Conservation (phyloP, 768 basidiomycete species). For the Mycena maculata region DNA sequence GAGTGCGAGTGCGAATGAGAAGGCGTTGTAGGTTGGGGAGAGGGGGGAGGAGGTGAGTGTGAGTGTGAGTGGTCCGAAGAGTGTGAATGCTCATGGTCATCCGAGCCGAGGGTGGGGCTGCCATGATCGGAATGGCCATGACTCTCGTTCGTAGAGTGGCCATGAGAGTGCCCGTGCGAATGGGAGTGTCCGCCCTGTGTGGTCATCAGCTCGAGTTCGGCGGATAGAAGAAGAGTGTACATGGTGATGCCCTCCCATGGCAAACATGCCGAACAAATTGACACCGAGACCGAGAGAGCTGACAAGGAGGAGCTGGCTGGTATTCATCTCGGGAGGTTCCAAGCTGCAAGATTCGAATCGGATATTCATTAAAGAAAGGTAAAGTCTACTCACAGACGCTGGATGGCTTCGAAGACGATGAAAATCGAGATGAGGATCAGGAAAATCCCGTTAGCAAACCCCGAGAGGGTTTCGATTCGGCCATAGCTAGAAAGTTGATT, state of each 20-base stretch:
- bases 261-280: constrained; percentile 98
- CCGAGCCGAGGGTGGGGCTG: constrained; percentile 29
- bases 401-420: constrained; percentile 97
- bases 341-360: constrained; percentile 58
- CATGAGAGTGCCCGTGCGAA: constrained; percentile 60
- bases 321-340: constrained; percentile 98
- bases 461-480: constrained; percentile 96
- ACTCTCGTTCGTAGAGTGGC: constrained; percentile 44
- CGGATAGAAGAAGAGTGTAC: constrained; percentile 35
- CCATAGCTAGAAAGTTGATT: constrained; percentile 74
- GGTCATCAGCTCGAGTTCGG: constrained; percentile 41
- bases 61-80: constrained; percentile 43
- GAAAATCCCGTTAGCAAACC: constrained; percentile 98
- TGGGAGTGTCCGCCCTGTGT: constrained; percentile 33
- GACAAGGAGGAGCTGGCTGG: constrained; percentile 89
- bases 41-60: constrained; percentile 35
- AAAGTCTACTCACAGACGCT: constrained; percentile 76
- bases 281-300: constrained; percentile 91
- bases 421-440: constrained; percentile 95
- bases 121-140: constrained; percentile 42
- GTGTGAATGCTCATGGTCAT: constrained; percentile 46
- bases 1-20: constrained; percentile 46
- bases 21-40: too few relatives aligned
- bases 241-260: constrained; percentile 95
- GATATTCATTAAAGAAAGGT: neutral